Conservation (phyloP, 495 filamentous ascomycete species). For the Aspergillus mulundensis region DNA sequence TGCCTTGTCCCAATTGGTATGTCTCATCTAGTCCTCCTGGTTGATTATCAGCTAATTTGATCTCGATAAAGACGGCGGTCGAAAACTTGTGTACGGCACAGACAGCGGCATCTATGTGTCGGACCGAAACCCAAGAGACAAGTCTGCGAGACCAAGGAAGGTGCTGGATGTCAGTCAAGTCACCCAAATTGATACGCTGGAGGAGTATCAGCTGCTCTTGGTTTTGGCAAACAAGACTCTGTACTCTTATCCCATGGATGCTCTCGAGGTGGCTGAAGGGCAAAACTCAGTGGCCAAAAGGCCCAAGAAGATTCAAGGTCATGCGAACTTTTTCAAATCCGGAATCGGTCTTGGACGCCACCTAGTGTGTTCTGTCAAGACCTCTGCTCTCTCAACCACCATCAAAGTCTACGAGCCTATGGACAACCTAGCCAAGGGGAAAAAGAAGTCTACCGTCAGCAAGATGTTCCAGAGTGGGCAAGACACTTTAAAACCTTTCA, state of each 20-base stretch:
- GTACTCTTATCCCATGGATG: conserved; percentile 78
- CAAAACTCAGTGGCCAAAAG: conserved; percentile 70
- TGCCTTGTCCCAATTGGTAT: conserved; percentile 86
- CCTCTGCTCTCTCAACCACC: conserved; percentile 79
- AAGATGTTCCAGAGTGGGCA: conserved; percentile 94
- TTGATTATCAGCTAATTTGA: not conserved
- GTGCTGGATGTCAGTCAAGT: conserved; percentile 85
- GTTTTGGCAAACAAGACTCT: conserved; percentile 92
- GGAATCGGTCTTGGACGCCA: conserved; percentile 93
- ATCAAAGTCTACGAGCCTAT: conserved; percentile 98
- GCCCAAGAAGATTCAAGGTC: conserved; percentile 94
- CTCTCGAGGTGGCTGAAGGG: conserved; percentile 74
- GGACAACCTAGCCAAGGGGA: conserved; percentile 80
- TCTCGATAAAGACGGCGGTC: conserved; percentile 68
- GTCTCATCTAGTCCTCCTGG: conserved; percentile 16
- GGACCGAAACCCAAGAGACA: conserved; percentile 84
- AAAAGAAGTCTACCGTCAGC: conserved; percentile 86
- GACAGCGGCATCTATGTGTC: conserved; percentile 89
- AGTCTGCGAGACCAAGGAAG: conserved; percentile 66
- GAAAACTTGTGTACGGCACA: conserved; percentile 90
- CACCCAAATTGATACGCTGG: conserved; percentile 92
- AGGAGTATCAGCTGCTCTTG: conserved; percentile 86
- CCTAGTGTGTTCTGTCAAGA: conserved; percentile 92
- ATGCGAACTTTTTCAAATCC: conserved; percentile 97
- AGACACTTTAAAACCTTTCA: conserved; percentile 92